Evolutionary conservation across 768 basidiomycete genomes (phyloP).

Genomic region (Gymnopilus junonius): DNA sequence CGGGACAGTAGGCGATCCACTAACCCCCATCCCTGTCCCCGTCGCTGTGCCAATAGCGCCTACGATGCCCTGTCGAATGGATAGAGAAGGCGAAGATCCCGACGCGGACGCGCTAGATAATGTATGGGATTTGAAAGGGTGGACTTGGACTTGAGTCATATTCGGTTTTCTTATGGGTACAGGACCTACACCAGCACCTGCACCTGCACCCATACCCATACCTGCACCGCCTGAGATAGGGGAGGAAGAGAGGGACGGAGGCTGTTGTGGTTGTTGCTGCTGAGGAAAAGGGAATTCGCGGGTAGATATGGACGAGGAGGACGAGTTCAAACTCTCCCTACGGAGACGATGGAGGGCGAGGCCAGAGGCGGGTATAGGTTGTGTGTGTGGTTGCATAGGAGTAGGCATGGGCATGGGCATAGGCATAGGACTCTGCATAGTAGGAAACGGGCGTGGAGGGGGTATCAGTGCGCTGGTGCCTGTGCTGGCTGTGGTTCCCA

Average conservation of each 20-base stretch:
- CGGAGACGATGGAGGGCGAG: constrained; percentile 48
- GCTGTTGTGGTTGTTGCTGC: constrained; percentile 13
- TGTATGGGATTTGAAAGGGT: constrained; percentile 46
- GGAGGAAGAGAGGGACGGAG: constrained; percentile 33
- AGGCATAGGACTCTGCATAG: neutral
- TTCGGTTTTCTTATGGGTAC: constrained; percentile 37
- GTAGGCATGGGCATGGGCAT: constrained; percentile 10
- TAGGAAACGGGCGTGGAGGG: constrained; percentile 32
- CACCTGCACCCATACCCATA: no score
- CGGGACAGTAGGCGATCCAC: constrained; percentile 14
- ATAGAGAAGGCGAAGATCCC: constrained; percentile 37
- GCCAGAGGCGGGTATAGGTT: constrained; percentile 31
- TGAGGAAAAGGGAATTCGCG: constrained; percentile 21
- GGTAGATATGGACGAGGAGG: constrained; percentile 30
- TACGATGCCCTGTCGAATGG: constrained; percentile 33
- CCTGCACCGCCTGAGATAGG: constrained; percentile 29
- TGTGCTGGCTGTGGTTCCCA: constrained; percentile 28
- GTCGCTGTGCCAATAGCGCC: no score
- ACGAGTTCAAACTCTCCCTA: constrained; percentile 52
- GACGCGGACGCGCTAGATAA: constrained; percentile 34
- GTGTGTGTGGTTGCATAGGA: constrained; percentile 14
- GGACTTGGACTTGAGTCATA: constrained; percentile 34
- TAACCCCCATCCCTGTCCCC: constrained; percentile 3
- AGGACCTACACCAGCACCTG: constrained; percentile 16
- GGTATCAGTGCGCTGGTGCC: constrained; percentile 32